A percentile compares a stretch with the other conserved stretches of the same genome.
Conservation (phyloP, 108 stramenopile genomes). For the Nitzschia palea region DNA sequence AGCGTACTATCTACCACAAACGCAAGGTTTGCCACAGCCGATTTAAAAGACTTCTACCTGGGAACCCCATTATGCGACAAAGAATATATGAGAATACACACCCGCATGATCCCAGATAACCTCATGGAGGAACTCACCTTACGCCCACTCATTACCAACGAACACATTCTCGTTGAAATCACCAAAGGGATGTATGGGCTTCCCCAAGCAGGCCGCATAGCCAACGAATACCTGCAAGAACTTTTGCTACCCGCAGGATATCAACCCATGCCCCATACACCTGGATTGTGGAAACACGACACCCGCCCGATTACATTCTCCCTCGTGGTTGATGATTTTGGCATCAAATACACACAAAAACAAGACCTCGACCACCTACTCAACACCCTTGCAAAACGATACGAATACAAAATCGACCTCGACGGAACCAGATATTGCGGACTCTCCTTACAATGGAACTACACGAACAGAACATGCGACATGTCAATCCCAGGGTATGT, state of each 20-base stretch:
- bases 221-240: slow-evolving; percentile 25
- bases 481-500: slow-evolving; percentile 50
- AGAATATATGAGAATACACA: slow-evolving; percentile 51
- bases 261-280: slow-evolving; percentile 17
- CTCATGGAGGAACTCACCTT: too few species aligned
- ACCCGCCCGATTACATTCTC: slow-evolving; percentile 28
- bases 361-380: slow-evolving; percentile 43
- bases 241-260: slow-evolving; percentile 26
- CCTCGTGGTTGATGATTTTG: slow-evolving; percentile 60
- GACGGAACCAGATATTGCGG: too few species aligned
- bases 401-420: slow-evolving; percentile 11
- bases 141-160: too few species aligned
- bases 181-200: slow-evolving; percentile 65
- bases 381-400: slow-evolving; percentile 21
- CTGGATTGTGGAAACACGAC: slow-evolving; percentile 40
- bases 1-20: slow-evolving; percentile 36
- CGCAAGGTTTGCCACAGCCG: slow-evolving; percentile 39
- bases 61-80: slow-evolving; percentile 29
- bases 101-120: slow-evolving; percentile 43
- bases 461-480: slow-evolving; percentile 28
- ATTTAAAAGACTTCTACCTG: slow-evolving; percentile 55
- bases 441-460: slow-evolving; percentile 42
- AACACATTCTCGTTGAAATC: too few species aligned
- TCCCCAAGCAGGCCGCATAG: slow-evolving; percentile 42
- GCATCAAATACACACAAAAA: slow-evolving; percentile 37